Evolutionary conservation across 352 stramenopile species (phyloP), one percentile per base, ranked within the genome.

Genomic region (Lagenidium sp.): DNA sequence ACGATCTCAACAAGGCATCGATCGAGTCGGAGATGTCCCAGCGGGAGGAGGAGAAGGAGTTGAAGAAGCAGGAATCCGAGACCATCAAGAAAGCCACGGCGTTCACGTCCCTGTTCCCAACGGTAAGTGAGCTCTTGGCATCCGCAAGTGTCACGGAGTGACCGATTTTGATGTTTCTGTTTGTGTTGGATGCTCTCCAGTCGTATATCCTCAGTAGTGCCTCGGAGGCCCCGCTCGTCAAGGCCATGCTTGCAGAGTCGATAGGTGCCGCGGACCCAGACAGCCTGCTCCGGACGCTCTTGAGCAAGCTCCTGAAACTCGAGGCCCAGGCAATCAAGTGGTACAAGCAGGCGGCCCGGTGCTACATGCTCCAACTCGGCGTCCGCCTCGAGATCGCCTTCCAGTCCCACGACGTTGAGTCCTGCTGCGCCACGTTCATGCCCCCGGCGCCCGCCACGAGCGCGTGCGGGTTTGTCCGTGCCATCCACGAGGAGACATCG

Each of bases 11-110:
- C 45, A 54, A 59, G 38, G 79, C 79, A 23, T 88, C 77, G 11
- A 89, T 89, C 46, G 55, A 78, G 53, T 92, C 79, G 1, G 79
- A 92, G 44, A 53, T 78, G 21, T 67, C 76, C 26, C 83, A 77
- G 50, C 76, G 59, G 4, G 53, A 65, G 15, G 79, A 92, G 37
- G 76, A 75, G 47, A 54, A 71, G 30, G 50, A 66, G 8, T 50
- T 68, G n/a, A 77, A 78, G 55, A 61, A 71, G 48, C 39, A 69
- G 36, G 67, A 86, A 44, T 57, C 54, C 6, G 73, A 92, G 41
- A 65, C 55, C 1, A 55, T 82, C 8, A 60, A 56, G 23, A 62
- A 70, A 4, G 57, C 73, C 0, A 65, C 68, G 41, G 73, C 63
- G 15, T 84, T 91, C 43, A 71, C 77, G 15, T 56, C 60, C 11